Evolutionary conservation across 2,329 filamentous ascomycete genomes (phyloP), one percentile per base, ranked within the genome.

Genomic region (Diplodia scrobiculata): DNA sequence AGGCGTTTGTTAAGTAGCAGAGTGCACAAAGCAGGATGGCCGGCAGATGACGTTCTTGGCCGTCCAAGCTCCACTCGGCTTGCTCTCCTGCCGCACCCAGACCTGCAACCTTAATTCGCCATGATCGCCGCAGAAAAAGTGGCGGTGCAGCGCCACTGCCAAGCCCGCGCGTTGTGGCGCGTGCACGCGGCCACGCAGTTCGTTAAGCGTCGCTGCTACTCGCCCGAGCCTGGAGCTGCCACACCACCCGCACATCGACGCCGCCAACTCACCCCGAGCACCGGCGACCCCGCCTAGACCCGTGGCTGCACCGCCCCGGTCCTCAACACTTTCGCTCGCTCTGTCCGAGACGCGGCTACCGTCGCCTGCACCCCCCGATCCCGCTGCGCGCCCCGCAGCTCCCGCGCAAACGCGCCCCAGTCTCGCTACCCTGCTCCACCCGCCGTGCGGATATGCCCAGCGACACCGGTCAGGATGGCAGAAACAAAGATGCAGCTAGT

Each of bases 401-500:
- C 69, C 68, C 68, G 73, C 69, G 73, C 74, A 73, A 72, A 74
- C 76, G 72, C 51, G 55, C 66, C 50, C 45, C 51, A 27, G 47
- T 52, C 17, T 29, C 25, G 32, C 55, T 60, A 32, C 55, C 63
- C 45, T 50, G 52, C 38, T 34, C 50, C 47, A 14, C 38, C 65
- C 58, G 48, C 53, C 50, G 58, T 60, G 68, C 66, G 67, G 87
- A 87, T 80, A 90, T 90, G 87, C 84, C 82, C 78, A 79, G 79
- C 78, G 80, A 82, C 79, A 79, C 79, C 77, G 80, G 77, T 77
- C 84, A 87, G 76, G 75, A 94, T 94, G 90, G 83, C 86, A 81
- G 84, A 86, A 82, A 82, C 83, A 83, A 91, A 89, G 79, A 92
- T 95, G 90, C 88, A 87, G 80, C 84, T 97, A 83, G 90, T 92